Percentiles rank a stretch among this genome's conserved stretches.
Evolutionary conservation across 1,284 basidiomycete species (phyloP).

Genomic region (Cryptococcus hybrid): DNA sequence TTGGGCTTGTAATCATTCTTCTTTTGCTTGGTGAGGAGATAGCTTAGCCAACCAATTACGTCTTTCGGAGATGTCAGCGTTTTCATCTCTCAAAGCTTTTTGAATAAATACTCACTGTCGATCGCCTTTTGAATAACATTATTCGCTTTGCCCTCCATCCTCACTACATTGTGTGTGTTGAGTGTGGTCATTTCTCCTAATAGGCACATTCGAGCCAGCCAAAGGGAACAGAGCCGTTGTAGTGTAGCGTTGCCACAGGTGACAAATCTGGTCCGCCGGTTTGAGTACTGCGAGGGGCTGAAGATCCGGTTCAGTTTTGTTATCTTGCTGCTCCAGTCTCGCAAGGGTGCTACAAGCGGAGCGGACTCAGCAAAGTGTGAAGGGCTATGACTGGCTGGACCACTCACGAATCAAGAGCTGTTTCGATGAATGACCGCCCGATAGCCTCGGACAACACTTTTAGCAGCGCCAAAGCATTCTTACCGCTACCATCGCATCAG

Average conservation of each 20-base stretch:
- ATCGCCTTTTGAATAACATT: conserved; percentile 75
- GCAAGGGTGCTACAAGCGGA: background rate
- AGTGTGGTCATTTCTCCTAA: conserved; percentile 93
- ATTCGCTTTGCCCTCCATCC: conserved; percentile 86
- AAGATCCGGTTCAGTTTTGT: no score
- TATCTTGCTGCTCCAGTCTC: conserved; percentile 16
- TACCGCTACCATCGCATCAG: conserved; percentile 78
- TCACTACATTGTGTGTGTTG: conserved; percentile 83
- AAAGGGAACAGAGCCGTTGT: conserved; percentile 90
- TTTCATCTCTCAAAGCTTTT: no score
- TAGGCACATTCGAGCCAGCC: conserved; percentile 80
- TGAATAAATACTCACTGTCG: conserved; percentile 61
- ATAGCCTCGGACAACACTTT: conserved; percentile 87
- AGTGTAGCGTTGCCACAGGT: conserved; percentile 97
- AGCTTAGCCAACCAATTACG: conserved; percentile 63
- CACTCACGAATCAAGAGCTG: conserved; percentile 86
- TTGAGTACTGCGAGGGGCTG: conserved; percentile 61
- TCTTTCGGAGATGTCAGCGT: conserved; percentile 51
- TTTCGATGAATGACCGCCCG: conserved; percentile 82
- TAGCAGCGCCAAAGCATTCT: conserved; percentile 82
- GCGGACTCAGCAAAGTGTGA: background rate
- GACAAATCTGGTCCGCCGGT: conserved; percentile 82
- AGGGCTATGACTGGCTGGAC: background rate
- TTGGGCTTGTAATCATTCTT: conserved; percentile 95
- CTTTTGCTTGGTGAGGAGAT: conserved; percentile 82